Evolutionary conservation across 768 basidiomycete genomes (phyloP), one percentile per base, ranked within the genome.

Genomic region (Boletus rubropictus): DNA sequence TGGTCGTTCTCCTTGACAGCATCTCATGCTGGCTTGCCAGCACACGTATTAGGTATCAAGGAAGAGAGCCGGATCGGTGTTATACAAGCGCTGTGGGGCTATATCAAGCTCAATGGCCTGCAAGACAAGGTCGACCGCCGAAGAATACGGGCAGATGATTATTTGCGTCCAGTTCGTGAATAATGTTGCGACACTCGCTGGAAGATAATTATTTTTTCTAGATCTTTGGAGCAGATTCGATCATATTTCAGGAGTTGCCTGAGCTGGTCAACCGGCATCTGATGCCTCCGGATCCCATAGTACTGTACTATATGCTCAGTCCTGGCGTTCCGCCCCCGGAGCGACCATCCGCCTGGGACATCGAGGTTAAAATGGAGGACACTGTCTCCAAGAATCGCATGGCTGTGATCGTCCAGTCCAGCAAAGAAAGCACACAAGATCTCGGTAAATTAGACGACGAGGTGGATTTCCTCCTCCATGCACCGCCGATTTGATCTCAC

Each of bases 311-410:
- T 58, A 76, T 74, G 7, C 63, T 89, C 45, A 80, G 88, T 50
- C 86, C 86, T 0, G 61, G 71, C 5, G 54, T 72, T 1, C 72
- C 78, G 24, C 79, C 86, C 0, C 79, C 87, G 3, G 87, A 89
- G 48, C 73, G 82, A 8, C 79, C 82, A 9, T 74, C 77, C 46
- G 90, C 89, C 4, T 95, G 82, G 76, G 93, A 96, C 59, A 78
- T 93, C 15, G 91, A 95, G 42, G 67, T 95, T 10, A 93, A 90
- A 64, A 78, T 85, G 64, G 93, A 96, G 58, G 93, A 96, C 60
- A 71, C 78, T 3, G 64, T 68, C 7, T 61, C 86, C 36, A 94
- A 93, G 67, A 76, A 69, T 46, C 79, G 83, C 42, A 89, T 91
- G 83, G 67, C 78, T 1, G 80, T 84, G n/a, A 76, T 86, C 39